Evolutionary conservation across 345 rosid species (phyloP), one percentile per base, ranked within the genome.

Genomic region (Draba incana): DNA sequence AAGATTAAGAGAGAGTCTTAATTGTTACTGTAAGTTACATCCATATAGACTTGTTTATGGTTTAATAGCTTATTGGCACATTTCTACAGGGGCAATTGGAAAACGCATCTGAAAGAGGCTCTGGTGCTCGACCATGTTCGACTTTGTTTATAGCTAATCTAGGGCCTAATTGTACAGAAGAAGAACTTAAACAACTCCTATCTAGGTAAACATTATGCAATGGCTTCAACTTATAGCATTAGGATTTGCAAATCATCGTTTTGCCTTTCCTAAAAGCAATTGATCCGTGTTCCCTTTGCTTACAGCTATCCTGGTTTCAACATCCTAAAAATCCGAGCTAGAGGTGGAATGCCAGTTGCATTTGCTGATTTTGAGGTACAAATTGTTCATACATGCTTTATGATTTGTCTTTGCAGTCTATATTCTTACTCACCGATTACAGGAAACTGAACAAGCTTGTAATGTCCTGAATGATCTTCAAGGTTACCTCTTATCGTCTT

Each of bases 351-450:
- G 92, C 96, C 92, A 14, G 91, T 92, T 80, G 96, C 95, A 45
- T 92, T 89, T 80, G 96, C 96, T 69, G 96, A 92, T 84, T 92
- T 83, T 81, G 86, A 89, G 92, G 92, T 86, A 82, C 37, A 20
- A 2, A 12, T 47, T 68, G 14, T 45, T 24, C 20, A 16, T 47
- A 25, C 37, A 35, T 43, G 57, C 72, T 42, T 27, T n/a, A 44
- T 52, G 35, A 30, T 59, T 59, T 66, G 39, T 31, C 46, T 44
- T 24, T 51, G 49, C 33, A 24, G 24, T 51, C 4, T 61, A 25
- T 10, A 35, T 38, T 3, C 28, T 64, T 10, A 48, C 24, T 46
- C 28, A 52, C 50, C 14, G 31, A 65, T 23, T 13, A 20, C 80
- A 86, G 96, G 93, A 84, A 81, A 71, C 74, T 23, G 84, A 85